Evolutionary conservation across 2,329 filamentous ascomycete genomes (phyloP).

Genomic region (Xylaria sp.): DNA sequence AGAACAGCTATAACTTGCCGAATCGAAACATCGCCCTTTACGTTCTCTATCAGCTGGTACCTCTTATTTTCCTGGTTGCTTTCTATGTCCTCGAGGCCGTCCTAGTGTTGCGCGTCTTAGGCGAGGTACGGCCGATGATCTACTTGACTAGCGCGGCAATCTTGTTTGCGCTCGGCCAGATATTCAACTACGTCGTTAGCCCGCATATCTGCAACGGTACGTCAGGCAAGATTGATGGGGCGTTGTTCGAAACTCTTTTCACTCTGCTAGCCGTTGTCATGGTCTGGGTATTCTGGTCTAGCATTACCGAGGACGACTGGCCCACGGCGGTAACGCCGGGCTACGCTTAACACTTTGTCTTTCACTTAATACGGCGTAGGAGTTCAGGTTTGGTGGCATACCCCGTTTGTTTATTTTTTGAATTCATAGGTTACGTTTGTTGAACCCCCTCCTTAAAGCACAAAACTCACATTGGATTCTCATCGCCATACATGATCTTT

Average conservation of each 20-base stretch:
- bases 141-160: constrained; percentile 80
- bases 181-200: constrained; percentile 97
- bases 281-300: constrained; percentile 97
- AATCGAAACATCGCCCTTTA: constrained; percentile 88
- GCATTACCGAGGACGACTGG: constrained; percentile 99
- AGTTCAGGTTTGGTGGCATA: constrained; percentile 50
- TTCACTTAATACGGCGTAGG: constrained; percentile 48
- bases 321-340: constrained; percentile 62
- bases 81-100: constrained; percentile 87
- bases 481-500: constrained; percentile 33
- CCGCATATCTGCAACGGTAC: constrained; percentile 88
- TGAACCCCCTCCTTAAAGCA: constrained; percentile 26
- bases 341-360: constrained; percentile 52
- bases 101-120: constrained; percentile 85
- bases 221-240: constrained; percentile 86
- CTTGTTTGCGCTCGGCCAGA: constrained; percentile 89
- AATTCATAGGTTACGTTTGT: constrained; percentile 39
- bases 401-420: constrained; percentile 48
- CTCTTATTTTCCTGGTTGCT: constrained; percentile 86
- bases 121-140: constrained; percentile 91
- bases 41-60: constrained; percentile 90
- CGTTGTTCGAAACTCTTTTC: constrained; percentile 93
- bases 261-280: constrained; percentile 83
- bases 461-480: constrained; percentile 38
- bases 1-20: constrained; percentile 65